Conservation (phyloP, 148 eudicot genomes). For the Chenopodium formosanum region DNA sequence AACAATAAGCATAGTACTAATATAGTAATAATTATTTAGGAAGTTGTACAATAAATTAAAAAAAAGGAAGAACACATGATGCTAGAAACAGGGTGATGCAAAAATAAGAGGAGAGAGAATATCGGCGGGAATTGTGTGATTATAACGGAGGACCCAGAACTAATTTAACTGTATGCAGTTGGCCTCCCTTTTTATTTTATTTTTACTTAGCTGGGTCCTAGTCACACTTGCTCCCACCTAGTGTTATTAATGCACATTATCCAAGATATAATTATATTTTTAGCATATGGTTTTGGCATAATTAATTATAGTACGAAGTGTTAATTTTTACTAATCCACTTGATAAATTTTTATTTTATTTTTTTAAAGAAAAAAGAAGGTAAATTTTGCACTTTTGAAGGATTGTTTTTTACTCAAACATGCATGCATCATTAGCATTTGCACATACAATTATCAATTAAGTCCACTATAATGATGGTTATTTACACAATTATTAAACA, state of each 20-base stretch:
- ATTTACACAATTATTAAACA: background rate
- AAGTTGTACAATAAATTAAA: background rate
- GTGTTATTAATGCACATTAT: background rate
- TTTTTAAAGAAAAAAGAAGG: background rate
- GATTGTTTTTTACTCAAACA: slow-evolving; percentile 23
- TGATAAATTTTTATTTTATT: background rate
- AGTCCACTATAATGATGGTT: slow-evolving; percentile 5
- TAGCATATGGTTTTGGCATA: background rate
- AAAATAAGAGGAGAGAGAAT: background rate
- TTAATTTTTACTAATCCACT: background rate
- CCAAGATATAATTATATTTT: background rate
- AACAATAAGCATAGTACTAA: background rate
- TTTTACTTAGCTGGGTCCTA: background rate
- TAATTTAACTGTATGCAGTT: slow-evolving; percentile 16
- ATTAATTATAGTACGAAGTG: background rate
- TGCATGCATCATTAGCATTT: slow-evolving; percentile 8
- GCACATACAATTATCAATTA: background rate
- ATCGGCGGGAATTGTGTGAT: slow-evolving; percentile 24
- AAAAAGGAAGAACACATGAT: slow-evolving; percentile 17
- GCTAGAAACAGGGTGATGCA: background rate
- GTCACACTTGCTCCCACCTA: slow-evolving; percentile 3
- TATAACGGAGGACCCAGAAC: slow-evolving; percentile 4
- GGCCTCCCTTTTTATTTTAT: background rate
- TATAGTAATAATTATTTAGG: background rate
- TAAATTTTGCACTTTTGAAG: slow-evolving; percentile 2